These are phyloP conservation scores for Colletotrichum salicis DNA, from an alignment of 2,329 filamentous ascomycete species.

Conservation along the genomic window DNA sequence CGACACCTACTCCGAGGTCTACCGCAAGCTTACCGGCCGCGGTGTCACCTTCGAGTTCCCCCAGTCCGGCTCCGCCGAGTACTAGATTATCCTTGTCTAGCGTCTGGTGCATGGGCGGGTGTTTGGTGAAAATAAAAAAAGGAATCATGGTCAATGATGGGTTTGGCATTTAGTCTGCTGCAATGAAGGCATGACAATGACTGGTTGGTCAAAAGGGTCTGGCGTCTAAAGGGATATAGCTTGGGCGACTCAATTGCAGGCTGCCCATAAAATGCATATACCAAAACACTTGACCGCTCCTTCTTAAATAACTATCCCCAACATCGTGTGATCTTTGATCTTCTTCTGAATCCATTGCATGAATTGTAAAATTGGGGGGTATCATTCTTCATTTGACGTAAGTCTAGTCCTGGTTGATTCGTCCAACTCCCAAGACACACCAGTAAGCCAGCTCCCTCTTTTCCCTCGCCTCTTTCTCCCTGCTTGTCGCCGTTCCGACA, in stretches of 20 bases:
- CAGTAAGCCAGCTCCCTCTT: conserved; percentile 94
- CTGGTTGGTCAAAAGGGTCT: conserved; percentile 50
- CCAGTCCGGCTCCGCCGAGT: conserved; percentile 80
- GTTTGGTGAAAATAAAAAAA: neutral
- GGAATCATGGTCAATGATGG: conserved; percentile 36
- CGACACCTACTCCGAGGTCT: conserved; percentile 99
- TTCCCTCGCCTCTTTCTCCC: conserved; percentile 73
- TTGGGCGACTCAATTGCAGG: conserved; percentile 57
- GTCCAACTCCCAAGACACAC: conserved; percentile 90
- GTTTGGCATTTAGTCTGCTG: conserved; percentile 36
- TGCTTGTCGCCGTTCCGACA: conserved; percentile 63
- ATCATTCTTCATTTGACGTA: conserved; percentile 47
- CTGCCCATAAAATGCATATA: conserved; percentile 51
- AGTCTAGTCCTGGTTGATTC: conserved; percentile 67
- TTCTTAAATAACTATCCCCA: conserved; percentile 16
- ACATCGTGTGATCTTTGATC: conserved; percentile 8
- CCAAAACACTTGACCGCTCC: conserved; percentile 37
- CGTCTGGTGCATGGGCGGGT: conserved; percentile 34
- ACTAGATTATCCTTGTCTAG: conserved; percentile 61
- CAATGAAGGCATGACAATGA: conserved; percentile 35
- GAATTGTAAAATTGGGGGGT: conserved; percentile 49
- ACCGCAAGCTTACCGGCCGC: conserved; percentile 97
- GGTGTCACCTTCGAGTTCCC: conserved; percentile 99
- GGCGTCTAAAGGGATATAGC: conserved; percentile 62
- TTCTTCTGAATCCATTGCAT: neutral